phyloP scores from a whole-genome alignment of 1,284 basidiomycete species.

The Sporisorium iseilematis-ciliati region DNA sequence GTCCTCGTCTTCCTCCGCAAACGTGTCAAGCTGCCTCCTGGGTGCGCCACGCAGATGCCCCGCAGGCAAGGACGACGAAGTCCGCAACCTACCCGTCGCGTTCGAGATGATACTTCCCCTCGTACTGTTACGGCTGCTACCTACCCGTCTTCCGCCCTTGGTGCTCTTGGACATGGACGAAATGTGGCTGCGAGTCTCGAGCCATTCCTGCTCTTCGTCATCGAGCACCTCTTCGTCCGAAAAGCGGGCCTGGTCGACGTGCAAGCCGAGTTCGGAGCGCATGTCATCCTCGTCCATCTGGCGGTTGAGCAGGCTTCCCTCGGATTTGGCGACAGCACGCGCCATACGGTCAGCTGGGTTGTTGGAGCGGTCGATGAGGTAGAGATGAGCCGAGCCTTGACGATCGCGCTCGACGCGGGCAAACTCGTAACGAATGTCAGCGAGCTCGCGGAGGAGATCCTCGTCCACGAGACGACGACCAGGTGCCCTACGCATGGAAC shows the following conservation, averaged over 20 bases:
- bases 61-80: conserved; percentile 32
- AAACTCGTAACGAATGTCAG: conserved; percentile 53
- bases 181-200: conserved; percentile 33
- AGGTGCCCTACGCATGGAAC: conserved; percentile 28
- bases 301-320: conserved; percentile 26
- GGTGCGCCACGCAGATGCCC: conserved; percentile 23
- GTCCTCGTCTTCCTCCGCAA: conserved; percentile 43
- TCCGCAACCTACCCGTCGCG: conserved; percentile 33
- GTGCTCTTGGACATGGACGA: conserved; percentile 21
- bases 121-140: conserved; percentile 26
- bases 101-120: conserved; percentile 37
- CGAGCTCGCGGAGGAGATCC: conserved; percentile 62
- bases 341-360: conserved; percentile 60
- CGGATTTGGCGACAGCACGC: conserved; percentile 45
- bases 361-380: conserved; percentile 60
- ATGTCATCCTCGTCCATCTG: conserved; percentile 22
- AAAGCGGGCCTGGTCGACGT: conserved; percentile 23
- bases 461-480: conserved; percentile 59
- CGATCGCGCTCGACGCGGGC: conserved; percentile 49
- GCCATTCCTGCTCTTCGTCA: conserved; percentile 34
- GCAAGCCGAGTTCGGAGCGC: conserved; percentile 27
- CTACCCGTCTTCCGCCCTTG: conserved; percentile 2
- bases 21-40: conserved; percentile 37
- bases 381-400: conserved; percentile 54
- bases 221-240: conserved; percentile 26